Evolutionary conservation across 768 basidiomycete species (phyloP).

Genomic region (Favolaschia claudopus): DNA sequence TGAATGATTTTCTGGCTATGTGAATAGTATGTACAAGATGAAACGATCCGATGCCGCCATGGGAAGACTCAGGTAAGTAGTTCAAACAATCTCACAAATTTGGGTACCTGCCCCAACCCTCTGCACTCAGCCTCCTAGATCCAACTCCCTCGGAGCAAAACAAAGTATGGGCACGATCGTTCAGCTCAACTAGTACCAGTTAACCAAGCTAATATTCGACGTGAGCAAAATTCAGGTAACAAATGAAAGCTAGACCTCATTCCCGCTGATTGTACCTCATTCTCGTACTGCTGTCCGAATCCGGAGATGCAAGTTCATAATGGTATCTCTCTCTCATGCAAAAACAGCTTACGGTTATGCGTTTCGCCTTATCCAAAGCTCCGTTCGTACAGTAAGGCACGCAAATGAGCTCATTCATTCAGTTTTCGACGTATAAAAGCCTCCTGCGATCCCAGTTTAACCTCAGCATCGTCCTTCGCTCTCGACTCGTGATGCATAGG

Average conservation of each 20-base stretch:
- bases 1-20: background rate
- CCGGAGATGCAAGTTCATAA: constrained; percentile 16
- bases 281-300: constrained; percentile 2
- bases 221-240: too few relatives aligned
- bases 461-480: constrained; percentile 9
- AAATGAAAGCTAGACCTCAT: too few relatives aligned
- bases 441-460: background rate
- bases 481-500: constrained; percentile 9
- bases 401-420: background rate
- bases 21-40: constrained; percentile 9
- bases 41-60: constrained; percentile 4
- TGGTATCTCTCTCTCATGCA: constrained; percentile 6
- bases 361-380: background rate
- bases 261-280: constrained; percentile 6
- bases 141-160: too few relatives aligned
- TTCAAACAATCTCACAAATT: too few relatives aligned
- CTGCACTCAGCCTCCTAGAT: too few relatives aligned
- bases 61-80: background rate
- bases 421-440: constrained; percentile 11
- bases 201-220: too few relatives aligned
- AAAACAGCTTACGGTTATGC: constrained; percentile 8
- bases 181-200: too few relatives aligned
- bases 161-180: too few relatives aligned
- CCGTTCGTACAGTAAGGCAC: background rate
- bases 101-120: too few relatives aligned